phyloP scores from a whole-genome alignment of 1,139 yeast genomes.

The Fermentozyma sake region DNA sequence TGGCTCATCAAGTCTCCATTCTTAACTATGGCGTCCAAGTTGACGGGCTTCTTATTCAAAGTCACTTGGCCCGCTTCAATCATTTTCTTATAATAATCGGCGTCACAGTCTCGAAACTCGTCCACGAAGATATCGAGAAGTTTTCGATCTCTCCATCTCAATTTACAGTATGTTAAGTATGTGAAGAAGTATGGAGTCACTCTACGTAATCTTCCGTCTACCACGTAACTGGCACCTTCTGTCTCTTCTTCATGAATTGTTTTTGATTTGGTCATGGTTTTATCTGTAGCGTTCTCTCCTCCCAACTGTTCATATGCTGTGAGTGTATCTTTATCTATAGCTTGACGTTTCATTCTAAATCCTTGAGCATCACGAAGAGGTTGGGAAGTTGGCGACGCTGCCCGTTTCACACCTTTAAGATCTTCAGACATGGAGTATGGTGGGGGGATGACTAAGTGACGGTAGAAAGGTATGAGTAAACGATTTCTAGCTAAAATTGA shows the following conservation, averaged over 20 bases:
- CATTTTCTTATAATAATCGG: conserved; percentile 62
- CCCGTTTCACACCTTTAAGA: background rate
- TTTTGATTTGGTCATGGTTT: conserved; percentile 26
- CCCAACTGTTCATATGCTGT: conserved; percentile 42
- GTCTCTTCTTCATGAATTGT: conserved; percentile 54
- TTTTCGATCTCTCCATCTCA: conserved; percentile 83
- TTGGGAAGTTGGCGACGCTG: background rate
- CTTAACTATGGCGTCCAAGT: conserved; percentile 58
- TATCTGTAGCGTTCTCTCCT: conserved; percentile 24
- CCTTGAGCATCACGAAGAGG: conserved; percentile 40
- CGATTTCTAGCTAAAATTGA: too few species aligned
- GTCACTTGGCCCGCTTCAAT: conserved; percentile 71
- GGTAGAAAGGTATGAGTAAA: too few species aligned
- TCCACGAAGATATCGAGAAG: conserved; percentile 72
- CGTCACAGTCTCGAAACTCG: conserved; percentile 82
- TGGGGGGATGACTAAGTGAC: too few species aligned
- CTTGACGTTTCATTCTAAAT: conserved; percentile 44
- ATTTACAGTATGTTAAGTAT: conserved; percentile 85
- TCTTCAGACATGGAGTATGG: background rate
- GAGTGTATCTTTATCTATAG: conserved; percentile 36
- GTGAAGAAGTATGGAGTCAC: conserved; percentile 86
- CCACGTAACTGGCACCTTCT: conserved; percentile 46
- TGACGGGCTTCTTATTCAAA: conserved; percentile 63
- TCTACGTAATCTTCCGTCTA: conserved; percentile 62
- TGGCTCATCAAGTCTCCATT: conserved; percentile 88